These are phyloP conservation scores for Cicer cuneatum DNA, from an alignment of 306 rosid genomes.

Conservation along the genomic window DNA sequence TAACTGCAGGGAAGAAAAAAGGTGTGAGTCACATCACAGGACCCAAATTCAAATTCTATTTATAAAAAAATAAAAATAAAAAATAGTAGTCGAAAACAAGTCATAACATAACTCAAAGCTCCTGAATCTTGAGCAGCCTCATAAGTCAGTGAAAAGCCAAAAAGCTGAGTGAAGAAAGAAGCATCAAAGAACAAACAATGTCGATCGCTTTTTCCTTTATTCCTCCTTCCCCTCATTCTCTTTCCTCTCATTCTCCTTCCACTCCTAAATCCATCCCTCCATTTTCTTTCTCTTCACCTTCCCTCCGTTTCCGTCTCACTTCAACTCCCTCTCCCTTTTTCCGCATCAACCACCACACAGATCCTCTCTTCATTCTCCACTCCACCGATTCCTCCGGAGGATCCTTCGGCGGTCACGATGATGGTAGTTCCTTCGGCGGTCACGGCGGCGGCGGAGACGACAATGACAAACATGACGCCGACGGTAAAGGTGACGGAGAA, in stretches of 20 bases:
- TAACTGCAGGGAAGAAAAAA: too few species aligned
- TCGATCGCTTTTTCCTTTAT: conserved; percentile 62
- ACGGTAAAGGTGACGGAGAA: conserved; percentile 45
- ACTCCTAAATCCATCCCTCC: conserved; percentile 45
- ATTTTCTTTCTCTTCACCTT: background rate
- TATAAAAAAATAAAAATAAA: background rate
- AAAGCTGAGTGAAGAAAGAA: background rate
- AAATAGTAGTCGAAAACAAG: conserved; percentile 13
- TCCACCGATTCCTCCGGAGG: conserved; percentile 34
- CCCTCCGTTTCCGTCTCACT: conserved; percentile 42
- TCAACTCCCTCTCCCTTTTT: conserved; percentile 34
- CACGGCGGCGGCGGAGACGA: conserved; percentile 42
- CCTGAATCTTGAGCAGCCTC: conserved; percentile 8
- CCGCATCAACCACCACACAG: conserved; percentile 41
- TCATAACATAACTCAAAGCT: background rate
- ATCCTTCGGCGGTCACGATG: background rate
- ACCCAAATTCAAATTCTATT: background rate
- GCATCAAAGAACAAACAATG: conserved; percentile 51
- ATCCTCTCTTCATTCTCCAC: conserved; percentile 36
- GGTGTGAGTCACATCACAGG: background rate
- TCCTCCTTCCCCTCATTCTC: conserved; percentile 44
- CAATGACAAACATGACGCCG: conserved; percentile 41
- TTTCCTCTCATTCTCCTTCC: conserved; percentile 45
- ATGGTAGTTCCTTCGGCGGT: background rate
- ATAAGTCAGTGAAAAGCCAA: background rate